Evolutionary conservation across 2,329 filamentous ascomycete species (phyloP), one percentile per base, ranked within the genome.

Genomic region (Beauveria rudraprayagi): DNA sequence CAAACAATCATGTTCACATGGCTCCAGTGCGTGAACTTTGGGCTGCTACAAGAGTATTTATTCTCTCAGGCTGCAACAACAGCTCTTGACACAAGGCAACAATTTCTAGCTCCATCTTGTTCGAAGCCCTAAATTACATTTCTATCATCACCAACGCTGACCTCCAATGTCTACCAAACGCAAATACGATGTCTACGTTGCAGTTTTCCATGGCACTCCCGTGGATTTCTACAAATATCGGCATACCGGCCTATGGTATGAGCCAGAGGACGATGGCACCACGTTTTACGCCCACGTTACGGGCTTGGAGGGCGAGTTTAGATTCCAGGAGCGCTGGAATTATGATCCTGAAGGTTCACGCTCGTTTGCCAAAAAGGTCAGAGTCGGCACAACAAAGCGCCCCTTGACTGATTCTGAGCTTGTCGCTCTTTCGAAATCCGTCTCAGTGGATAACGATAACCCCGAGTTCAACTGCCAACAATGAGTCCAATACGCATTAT

Each of bases 381-480:
- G 5, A 47, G n/a, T 24, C 6, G 44, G 9, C 19, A 24, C 22
- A 22, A 47, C 19, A 24, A 47, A 47, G 19, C n/a, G 8, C 19
- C 7, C 44, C 9, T 47, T 47, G 19, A 26, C 9, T 16, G 0
- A 1, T 16, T 47, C 44, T 14, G 19, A 62, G 56, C 60, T 63
- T 43, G 28, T 6, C 16, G 26, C 17, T 1, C 28, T 30, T 28
- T 56, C 62, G 52, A 8, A 60, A 30, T 47, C 37, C 2, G 55
- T 62, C 24, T 3, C 19, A 3, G 50, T 63, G 56, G 5, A 17
- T 2, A 63, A 62, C 24, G 1, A 40, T 16, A 40, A 63, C 48
- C 60, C 51, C 16, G 62, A 63, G 44, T 63, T 63, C 50, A 62
- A 63, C 37, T 63, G 62, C 52, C 60, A 63, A 26, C 40, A 56